Evolutionary conservation across 2,329 filamentous ascomycete genomes (phyloP).

Genomic region (Diaporthe amygdali): DNA sequence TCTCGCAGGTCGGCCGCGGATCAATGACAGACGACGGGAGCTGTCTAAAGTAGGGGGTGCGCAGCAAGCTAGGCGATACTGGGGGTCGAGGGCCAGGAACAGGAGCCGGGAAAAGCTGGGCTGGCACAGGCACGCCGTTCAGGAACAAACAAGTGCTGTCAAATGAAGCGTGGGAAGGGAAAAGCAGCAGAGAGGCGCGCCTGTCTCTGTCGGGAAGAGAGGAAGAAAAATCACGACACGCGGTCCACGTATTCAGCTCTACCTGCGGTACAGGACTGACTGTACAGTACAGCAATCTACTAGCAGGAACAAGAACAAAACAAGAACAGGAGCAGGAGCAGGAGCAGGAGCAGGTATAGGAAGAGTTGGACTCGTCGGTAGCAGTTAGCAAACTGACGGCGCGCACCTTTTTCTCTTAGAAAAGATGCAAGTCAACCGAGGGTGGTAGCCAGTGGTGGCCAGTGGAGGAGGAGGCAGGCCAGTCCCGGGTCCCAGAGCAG

Average conservation of each 20-base stretch:
- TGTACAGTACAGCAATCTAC: too few species aligned
- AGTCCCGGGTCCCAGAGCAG: background rate
- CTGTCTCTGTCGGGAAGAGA: background rate
- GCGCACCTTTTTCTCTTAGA: conserved; percentile 8
- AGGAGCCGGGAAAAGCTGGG: background rate
- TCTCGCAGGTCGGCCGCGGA: background rate
- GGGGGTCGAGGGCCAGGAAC: background rate
- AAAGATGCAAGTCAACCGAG: background rate
- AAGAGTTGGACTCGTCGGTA: background rate
- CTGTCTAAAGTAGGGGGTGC: background rate
- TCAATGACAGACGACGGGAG: background rate
- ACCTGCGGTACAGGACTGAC: background rate
- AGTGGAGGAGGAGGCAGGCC: conserved; percentile 5
- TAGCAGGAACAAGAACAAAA: background rate
- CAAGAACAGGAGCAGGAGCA: background rate
- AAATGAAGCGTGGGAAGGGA: conserved; percentile 11
- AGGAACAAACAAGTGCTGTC: conserved; percentile 5
- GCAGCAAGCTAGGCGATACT: background rate
- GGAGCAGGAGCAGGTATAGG: background rate
- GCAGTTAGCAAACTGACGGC: background rate
- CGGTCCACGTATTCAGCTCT: conserved; percentile 1
- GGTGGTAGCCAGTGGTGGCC: background rate
- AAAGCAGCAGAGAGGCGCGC: background rate
- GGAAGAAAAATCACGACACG: background rate
- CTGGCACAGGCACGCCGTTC: conserved; percentile 11